These are phyloP conservation scores for Saccharomycopsis crataegensis DNA, from an alignment of 1,139 yeast genomes.

Conservation along the genomic window DNA sequence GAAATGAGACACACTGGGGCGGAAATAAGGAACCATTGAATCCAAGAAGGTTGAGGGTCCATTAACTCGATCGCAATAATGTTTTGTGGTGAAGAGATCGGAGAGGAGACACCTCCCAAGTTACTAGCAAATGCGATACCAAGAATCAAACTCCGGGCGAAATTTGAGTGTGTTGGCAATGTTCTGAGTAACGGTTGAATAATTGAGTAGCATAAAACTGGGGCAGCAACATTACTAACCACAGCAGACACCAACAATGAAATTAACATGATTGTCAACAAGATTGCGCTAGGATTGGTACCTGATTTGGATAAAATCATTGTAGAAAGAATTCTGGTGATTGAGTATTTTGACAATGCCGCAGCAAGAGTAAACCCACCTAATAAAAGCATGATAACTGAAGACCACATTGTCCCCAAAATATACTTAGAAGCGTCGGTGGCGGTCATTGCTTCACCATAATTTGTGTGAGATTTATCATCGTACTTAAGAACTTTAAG, in stretches of 20 bases:
- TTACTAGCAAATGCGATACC: constrained; percentile 92
- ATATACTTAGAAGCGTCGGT: constrained; percentile 68
- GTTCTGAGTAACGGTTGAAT: constrained; percentile 84
- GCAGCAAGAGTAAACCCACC: constrained; percentile 96
- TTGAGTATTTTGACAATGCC: constrained; percentile 81
- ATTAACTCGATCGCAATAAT: constrained; percentile 81
- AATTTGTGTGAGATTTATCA: constrained; percentile 27
- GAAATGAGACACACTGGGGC: constrained; percentile 55
- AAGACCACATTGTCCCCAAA: constrained; percentile 87
- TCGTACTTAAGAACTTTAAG: constrained; percentile 60
- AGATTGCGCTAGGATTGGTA: constrained; percentile 69
- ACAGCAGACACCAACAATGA: constrained; percentile 87
- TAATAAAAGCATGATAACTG: constrained; percentile 76
- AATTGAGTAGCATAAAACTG: constrained; percentile 83
- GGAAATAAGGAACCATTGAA: constrained; percentile 67
- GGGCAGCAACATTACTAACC: constrained; percentile 96
- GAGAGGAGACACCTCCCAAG: constrained; percentile 94
- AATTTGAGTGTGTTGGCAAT: constrained; percentile 67
- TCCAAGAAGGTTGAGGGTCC: constrained; percentile 69
- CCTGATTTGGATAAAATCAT: constrained; percentile 77
- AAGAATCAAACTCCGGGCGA: constrained; percentile 74
- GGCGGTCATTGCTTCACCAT: constrained; percentile 48
- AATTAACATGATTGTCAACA: constrained; percentile 76
- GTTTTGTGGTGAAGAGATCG: constrained; percentile 93
- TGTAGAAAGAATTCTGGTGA: constrained; percentile 81